phyloP scores from a whole-genome alignment of 306 rosid genomes.

The Ziziphus jujuba region DNA sequence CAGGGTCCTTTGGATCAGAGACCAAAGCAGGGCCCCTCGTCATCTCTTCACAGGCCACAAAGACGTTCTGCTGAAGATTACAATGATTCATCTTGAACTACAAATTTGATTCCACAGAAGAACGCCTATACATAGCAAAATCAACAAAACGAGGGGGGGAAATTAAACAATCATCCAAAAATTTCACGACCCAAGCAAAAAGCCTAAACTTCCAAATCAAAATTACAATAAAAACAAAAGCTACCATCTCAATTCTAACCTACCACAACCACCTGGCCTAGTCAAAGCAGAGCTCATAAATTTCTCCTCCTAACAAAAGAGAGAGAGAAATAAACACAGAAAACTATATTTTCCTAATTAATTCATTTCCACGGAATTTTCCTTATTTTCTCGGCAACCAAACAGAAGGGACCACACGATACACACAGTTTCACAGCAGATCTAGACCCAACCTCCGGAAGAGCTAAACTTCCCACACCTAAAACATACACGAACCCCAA shows the following conservation, averaged over 20 bases:
- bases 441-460: slow-evolving; percentile 33
- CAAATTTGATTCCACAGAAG: slow-evolving; percentile 39
- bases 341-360: background rate
- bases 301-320: background rate
- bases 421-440: slow-evolving; percentile 33
- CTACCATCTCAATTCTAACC: too few relatives aligned
- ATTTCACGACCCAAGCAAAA: background rate
- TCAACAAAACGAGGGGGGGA: too few relatives aligned
- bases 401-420: background rate
- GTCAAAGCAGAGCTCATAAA: background rate
- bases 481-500: slow-evolving; percentile 2
- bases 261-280: too few relatives aligned
- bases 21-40: slow-evolving; percentile 39
- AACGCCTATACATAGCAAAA: slow-evolving; percentile 50
- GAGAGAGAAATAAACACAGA: background rate
- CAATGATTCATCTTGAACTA: slow-evolving; percentile 64
- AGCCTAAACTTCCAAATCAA: background rate
- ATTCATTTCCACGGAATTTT: background rate
- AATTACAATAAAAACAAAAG: background rate
- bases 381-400: slow-evolving; percentile 10
- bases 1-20: slow-evolving; percentile 55
- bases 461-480: background rate
- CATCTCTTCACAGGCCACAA: slow-evolving; percentile 58
- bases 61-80: slow-evolving; percentile 80
- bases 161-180: background rate